These are phyloP conservation scores for Rutidosis leptorrhynchoides DNA, from an alignment of 129 eudicot genomes.

Conservation along the genomic window DNA sequence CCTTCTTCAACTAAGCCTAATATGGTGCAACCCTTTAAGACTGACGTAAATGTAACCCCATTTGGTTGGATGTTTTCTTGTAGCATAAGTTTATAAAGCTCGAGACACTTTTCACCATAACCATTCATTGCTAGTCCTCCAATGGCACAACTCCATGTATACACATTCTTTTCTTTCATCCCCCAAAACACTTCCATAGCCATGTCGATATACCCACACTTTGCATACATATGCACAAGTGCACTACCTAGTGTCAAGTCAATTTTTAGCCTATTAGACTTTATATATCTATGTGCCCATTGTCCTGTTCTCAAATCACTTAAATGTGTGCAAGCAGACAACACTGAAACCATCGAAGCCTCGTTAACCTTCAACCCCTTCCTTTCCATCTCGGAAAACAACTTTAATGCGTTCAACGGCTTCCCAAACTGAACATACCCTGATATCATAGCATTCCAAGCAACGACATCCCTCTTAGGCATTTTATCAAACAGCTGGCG, in stretches of 20 bases:
- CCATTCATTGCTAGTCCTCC: slow-evolving; percentile 55
- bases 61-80: slow-evolving; percentile 34
- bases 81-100: slow-evolving; percentile 24
- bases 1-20: slow-evolving; percentile 45
- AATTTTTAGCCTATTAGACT: slow-evolving; percentile 25
- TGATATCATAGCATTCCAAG: slow-evolving; percentile 54
- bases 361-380: slow-evolving; percentile 40
- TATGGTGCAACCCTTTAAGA: slow-evolving; percentile 43
- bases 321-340: slow-evolving; percentile 44
- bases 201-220: slow-evolving; percentile 45
- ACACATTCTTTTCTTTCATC: slow-evolving; percentile 42
- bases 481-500: slow-evolving; percentile 49
- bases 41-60: slow-evolving; percentile 37
- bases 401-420: slow-evolving; percentile 19
- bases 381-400: slow-evolving; percentile 34
- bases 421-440: slow-evolving; percentile 33
- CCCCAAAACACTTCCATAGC: slow-evolving; percentile 43
- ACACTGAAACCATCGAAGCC: slow-evolving; percentile 38
- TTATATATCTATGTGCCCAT: slow-evolving; percentile 28
- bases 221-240: slow-evolving; percentile 51
- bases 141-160: slow-evolving; percentile 51
- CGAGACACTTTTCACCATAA: slow-evolving; percentile 34
- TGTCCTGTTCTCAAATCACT: slow-evolving; percentile 29
- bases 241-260: slow-evolving; percentile 44
- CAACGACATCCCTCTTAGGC: slow-evolving; percentile 39